Base-by-base conservation (phyloP, 192 early-diverging fungal genomes). In the Coemansia sp. region DNA sequence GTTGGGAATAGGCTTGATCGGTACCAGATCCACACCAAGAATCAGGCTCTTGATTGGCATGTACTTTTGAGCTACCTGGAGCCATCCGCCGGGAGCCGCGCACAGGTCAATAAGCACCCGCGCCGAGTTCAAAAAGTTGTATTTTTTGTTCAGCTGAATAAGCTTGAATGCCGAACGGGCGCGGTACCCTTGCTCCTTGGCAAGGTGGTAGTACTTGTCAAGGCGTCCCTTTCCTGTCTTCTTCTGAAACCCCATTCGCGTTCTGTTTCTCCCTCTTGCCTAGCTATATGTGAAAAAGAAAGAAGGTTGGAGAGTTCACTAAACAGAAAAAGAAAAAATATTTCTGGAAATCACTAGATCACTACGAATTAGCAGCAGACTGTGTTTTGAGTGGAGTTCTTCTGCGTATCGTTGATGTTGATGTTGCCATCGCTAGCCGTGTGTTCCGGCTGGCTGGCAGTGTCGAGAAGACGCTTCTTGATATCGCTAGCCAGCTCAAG, bases 171-270 rank as follows among this genome's bases (percentile, higher is more conserved):
- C 96, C 46, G 96, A 94, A 81, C 96, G 93, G 54, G 96, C 93
- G 63, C 94, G 87, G 83, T 94, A 99, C 50, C 96, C 96, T 70
- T 96, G 94, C 66, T 99, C 96, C 82, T 99, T 99, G 76, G 96
- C 96, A 84, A 99, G 87, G 70, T 99, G 91, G 82, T 97, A 99
- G 86, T 94, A 98, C 84, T 97, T 97, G 83, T 99, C 96, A 81
- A 99, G 86, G 79, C 96, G 91, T 35, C 94, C 94, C 84, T 88
- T 89, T 55, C 81, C 86, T 62, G 84, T 70, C 68, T 86, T 85
- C 65, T 87, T 87, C 58, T 75, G 72, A 30, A 58, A 66, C 14
- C 80, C 80, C 80, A 81, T 81, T 16, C 23, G 37, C 37, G 37
- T 6, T 39, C 37, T 26, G 23, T 26, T 39, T 39, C 14, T 39